A percentile compares a stretch with the other conserved stretches of the same genome.
These are phyloP conservation scores for Alternaria sp. DNA, from an alignment of 2,329 filamentous ascomycete genomes.

Conservation along the genomic window DNA sequence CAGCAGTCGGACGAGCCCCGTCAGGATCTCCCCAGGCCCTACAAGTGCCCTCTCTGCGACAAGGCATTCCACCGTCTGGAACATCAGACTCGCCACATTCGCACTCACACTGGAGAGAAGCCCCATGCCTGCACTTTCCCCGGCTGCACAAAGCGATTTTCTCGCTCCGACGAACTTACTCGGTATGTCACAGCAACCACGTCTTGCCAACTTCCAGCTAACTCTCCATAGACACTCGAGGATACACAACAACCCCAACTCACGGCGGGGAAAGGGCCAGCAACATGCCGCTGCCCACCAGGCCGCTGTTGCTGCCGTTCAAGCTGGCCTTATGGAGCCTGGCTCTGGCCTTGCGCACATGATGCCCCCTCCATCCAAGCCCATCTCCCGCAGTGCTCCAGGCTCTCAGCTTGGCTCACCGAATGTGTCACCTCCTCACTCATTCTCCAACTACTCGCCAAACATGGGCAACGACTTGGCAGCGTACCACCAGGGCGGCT, in stretches of 20 bases:
- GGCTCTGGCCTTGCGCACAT: constrained; percentile 61
- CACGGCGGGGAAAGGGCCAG: constrained; percentile 87
- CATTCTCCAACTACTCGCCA: constrained; percentile 69
- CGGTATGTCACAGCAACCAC: constrained; percentile 18
- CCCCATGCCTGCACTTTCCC: constrained; percentile 95
- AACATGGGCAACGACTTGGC: constrained; percentile 65
- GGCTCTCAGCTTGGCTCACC: constrained; percentile 87
- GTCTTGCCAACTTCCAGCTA: constrained; percentile 5
- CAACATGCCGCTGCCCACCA: constrained; percentile 64
- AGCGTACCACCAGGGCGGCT: constrained; percentile 55
- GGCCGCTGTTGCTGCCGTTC: constrained; percentile 60
- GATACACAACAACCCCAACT: constrained; percentile 99
- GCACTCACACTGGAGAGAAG: constrained; percentile 98
- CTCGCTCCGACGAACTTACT: constrained; percentile 93
- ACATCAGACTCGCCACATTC: constrained; percentile 90
- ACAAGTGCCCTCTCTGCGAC: constrained; percentile 98
- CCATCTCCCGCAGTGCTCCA: constrained; percentile 86
- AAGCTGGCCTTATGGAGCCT: constrained; percentile 59
- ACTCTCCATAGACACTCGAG: constrained; percentile 75
- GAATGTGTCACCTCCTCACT: constrained; percentile 93
- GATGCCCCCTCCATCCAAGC: constrained; percentile 77
- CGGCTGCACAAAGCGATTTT: constrained; percentile 96
- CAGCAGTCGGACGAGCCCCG: constrained; percentile 60
- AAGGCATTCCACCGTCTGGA: constrained; percentile 98
- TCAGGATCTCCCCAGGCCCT: constrained; percentile 89